These are phyloP conservation scores for Turnera subulata DNA, from an alignment of 345 rosid genomes.

Conservation along the genomic window DNA sequence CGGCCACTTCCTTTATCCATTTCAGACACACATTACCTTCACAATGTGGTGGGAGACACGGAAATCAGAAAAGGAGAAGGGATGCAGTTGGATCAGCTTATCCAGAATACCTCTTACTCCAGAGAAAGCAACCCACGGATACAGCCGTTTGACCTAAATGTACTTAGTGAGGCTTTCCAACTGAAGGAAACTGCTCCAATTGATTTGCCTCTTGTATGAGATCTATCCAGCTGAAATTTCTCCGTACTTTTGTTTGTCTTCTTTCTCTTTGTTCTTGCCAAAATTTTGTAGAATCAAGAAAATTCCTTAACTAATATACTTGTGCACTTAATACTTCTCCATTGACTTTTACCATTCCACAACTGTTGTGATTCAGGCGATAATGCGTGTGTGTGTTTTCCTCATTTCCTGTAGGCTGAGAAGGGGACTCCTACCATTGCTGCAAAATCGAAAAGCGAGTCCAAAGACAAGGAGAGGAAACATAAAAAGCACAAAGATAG, in stretches of 20 bases:
- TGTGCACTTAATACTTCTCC: neutral
- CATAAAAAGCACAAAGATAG: conserved; percentile 85
- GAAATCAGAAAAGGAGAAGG: conserved; percentile 43
- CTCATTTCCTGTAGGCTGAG: conserved; percentile 43
- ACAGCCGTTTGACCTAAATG: conserved; percentile 26
- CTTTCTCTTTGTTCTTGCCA: neutral
- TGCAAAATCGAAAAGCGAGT: conserved; percentile 62
- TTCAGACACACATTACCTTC: conserved; percentile 34
- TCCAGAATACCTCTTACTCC: conserved; percentile 19
- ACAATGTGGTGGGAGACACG: conserved; percentile 33
- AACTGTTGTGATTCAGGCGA: neutral
- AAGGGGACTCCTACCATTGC: conserved; percentile 75
- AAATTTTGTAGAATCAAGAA: neutral
- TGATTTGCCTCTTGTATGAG: conserved; percentile 26
- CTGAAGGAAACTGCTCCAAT: conserved; percentile 27
- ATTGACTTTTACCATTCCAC: neutral
- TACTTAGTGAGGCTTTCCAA: conserved; percentile 35
- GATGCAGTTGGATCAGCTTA: conserved; percentile 34
- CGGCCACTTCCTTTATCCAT: conserved; percentile 27
- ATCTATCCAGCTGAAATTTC: neutral
- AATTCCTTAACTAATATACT: too few species aligned
- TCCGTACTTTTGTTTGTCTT: neutral
- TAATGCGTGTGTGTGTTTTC: neutral
- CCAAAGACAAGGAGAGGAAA: conserved; percentile 84
- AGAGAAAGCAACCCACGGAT: conserved; percentile 20